These are phyloP conservation scores for Chlorella variabilis DNA, from an alignment of 163 green algal genomes.

Conservation along the genomic window DNA sequence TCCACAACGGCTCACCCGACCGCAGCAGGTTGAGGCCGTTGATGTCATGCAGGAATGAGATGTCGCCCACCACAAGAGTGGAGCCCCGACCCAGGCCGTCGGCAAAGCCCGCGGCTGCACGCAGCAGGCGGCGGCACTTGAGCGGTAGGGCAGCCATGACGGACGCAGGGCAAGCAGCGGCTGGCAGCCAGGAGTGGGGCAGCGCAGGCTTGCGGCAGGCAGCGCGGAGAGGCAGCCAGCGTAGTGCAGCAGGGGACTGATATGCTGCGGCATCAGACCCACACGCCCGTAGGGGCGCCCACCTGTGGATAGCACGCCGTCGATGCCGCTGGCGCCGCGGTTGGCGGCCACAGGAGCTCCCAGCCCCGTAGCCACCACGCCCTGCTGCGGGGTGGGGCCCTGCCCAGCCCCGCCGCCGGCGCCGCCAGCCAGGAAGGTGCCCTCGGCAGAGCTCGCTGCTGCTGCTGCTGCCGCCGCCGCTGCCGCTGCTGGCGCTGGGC, in stretches of 20 bases:
- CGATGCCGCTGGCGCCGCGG: slow-evolving; percentile 95
- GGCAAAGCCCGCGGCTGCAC: slow-evolving; percentile 83
- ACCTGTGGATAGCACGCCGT: slow-evolving; percentile 88
- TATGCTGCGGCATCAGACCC: too few species aligned
- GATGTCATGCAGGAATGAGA: slow-evolving; percentile 97
- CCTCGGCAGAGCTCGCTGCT: too few species aligned
- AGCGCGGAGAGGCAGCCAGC: not conserved
- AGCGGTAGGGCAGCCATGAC: too few species aligned
- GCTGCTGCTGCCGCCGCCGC: not conserved
- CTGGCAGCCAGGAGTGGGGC: too few species aligned
- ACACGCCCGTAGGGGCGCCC: too few species aligned
- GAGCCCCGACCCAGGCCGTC: slow-evolving; percentile 68
- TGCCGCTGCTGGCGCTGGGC: not conserved
- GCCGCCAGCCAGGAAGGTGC: not conserved
- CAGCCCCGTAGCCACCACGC: slow-evolving; percentile 11
- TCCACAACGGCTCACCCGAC: slow-evolving; percentile 40
- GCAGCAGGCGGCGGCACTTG: too few species aligned
- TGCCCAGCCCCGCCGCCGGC: not conserved
- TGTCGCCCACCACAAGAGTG: slow-evolving; percentile 93
- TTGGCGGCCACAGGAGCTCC: slow-evolving; percentile 81
- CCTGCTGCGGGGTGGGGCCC: not conserved
- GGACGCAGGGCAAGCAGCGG: too few species aligned
- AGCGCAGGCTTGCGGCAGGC: not conserved
- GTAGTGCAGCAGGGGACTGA: too few species aligned
- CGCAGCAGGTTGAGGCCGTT: slow-evolving; percentile 94